Evolutionary conservation across 345 rosid genomes (phyloP).

Genomic region (Arabis alpina): DNA sequence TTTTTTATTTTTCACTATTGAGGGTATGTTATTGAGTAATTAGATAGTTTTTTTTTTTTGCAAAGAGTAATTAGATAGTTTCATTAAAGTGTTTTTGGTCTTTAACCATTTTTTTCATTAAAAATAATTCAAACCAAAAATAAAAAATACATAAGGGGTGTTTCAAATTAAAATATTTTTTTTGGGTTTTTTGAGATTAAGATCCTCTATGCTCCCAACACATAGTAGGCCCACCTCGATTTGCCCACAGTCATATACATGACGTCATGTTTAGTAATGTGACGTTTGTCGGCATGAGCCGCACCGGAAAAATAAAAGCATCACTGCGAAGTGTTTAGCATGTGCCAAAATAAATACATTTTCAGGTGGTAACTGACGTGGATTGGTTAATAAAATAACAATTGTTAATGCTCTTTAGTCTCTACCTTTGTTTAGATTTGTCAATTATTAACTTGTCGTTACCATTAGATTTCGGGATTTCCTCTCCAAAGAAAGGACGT

Average conservation of each 20-base stretch:
- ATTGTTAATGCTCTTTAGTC: constrained; percentile 17
- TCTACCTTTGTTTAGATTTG: constrained; percentile 1
- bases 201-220: too few relatives aligned
- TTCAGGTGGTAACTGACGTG: constrained; percentile 28
- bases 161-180: too few relatives aligned
- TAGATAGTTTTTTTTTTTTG: too few relatives aligned
- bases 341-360: constrained; percentile 15
- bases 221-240: background rate
- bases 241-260: constrained; percentile 7
- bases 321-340: background rate
- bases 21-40: too few relatives aligned
- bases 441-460: constrained; percentile 15
- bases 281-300: constrained; percentile 34
- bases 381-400: constrained; percentile 4
- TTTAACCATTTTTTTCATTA: too few relatives aligned
- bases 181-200: too few relatives aligned
- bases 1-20: too few relatives aligned
- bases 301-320: background rate
- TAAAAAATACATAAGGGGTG: too few relatives aligned
- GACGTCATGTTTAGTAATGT: constrained; percentile 18
- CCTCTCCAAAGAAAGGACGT: background rate
- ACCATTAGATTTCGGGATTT: constrained; percentile 16
- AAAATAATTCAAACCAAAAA: too few relatives aligned
- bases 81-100: too few relatives aligned
- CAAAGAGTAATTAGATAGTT: too few relatives aligned